These are phyloP conservation scores for Fusarium illudens DNA, from an alignment of 2,329 filamentous ascomycete genomes.

Conservation along the genomic window DNA sequence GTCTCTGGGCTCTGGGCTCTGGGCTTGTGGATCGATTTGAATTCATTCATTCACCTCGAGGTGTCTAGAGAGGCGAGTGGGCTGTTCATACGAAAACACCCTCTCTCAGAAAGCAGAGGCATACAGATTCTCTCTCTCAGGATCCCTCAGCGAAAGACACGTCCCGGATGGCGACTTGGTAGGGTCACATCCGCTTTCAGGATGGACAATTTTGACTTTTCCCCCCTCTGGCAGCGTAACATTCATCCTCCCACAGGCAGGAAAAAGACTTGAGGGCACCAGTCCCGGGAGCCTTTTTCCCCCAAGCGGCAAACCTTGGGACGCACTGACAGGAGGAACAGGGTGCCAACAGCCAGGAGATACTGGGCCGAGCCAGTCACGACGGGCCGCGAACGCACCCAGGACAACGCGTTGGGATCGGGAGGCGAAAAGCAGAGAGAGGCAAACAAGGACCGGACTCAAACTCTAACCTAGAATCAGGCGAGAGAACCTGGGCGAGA, in stretches of 20 bases:
- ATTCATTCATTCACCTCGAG: slow-evolving; percentile 34
- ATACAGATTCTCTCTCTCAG: neutral
- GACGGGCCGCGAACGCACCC: neutral
- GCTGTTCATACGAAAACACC: slow-evolving; percentile 32
- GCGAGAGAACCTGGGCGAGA: neutral
- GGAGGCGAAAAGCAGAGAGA: slow-evolving; percentile 37
- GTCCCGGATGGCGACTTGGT: slow-evolving; percentile 5
- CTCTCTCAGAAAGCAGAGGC: slow-evolving; percentile 18
- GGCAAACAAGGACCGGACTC: slow-evolving; percentile 16
- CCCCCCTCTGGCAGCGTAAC: slow-evolving; percentile 1
- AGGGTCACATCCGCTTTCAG: slow-evolving; percentile 32
- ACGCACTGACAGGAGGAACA: slow-evolving; percentile 5
- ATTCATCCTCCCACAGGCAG: slow-evolving; percentile 1
- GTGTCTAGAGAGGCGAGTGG: slow-evolving; percentile 7
- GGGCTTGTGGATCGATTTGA: neutral
- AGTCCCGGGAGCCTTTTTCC: neutral
- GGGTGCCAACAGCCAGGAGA: no score
- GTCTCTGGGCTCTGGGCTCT: no score
- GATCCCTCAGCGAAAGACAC: slow-evolving; percentile 4
- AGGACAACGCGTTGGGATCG: neutral
- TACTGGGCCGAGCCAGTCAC: slow-evolving; percentile 10
- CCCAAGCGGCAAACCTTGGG: slow-evolving; percentile 27
- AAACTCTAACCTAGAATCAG: slow-evolving; percentile 20
- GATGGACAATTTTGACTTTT: slow-evolving; percentile 19
- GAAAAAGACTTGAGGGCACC: slow-evolving; percentile 1